Conservation (phyloP, 73 alveolate species). For the Blepharisma japonicum region DNA sequence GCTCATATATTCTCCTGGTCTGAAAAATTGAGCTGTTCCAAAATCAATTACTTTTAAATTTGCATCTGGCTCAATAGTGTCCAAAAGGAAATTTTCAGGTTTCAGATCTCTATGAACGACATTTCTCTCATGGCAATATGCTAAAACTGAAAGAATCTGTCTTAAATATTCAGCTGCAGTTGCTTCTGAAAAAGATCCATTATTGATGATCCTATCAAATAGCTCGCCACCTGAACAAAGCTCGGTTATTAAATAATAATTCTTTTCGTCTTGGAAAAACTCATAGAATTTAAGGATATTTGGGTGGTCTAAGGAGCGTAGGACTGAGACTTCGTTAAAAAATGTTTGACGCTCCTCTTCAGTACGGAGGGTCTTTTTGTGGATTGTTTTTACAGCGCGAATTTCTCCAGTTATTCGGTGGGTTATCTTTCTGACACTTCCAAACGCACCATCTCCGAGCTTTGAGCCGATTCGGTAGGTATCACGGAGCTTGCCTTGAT, state of each 20-base stretch:
- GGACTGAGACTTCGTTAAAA: constrained; percentile 41
- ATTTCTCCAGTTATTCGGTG: constrained; percentile 54
- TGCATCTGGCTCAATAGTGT: constrained; percentile 46
- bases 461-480: constrained; percentile 49
- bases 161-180: constrained; percentile 66
- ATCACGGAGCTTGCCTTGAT: constrained; percentile 33
- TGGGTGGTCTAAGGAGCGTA: constrained; percentile 54
- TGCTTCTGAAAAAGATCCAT: constrained; percentile 68
- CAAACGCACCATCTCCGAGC: constrained; percentile 77
- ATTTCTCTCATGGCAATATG: constrained; percentile 75
- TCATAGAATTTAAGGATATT: constrained; percentile 52
- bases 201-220: constrained; percentile 61
- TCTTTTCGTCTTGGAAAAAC: constrained; percentile 43
- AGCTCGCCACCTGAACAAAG: constrained; percentile 75
- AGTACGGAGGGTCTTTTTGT: constrained; percentile 34
- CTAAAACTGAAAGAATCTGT: constrained; percentile 73
- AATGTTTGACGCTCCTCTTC: constrained; percentile 33
- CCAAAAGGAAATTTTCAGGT: constrained; percentile 83
- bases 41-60: constrained; percentile 55
- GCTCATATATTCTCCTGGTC: constrained; percentile 35
- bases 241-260: constrained; percentile 50
- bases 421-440: constrained; percentile 59
- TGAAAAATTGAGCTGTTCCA: constrained; percentile 51
- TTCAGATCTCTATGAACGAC: constrained; percentile 86
- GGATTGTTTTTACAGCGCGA: constrained; percentile 68